A percentile compares a stretch with the other conserved stretches of the same genome.
Conservation (phyloP, 139 green algal genomes). For the Klebsormidium nitens region DNA sequence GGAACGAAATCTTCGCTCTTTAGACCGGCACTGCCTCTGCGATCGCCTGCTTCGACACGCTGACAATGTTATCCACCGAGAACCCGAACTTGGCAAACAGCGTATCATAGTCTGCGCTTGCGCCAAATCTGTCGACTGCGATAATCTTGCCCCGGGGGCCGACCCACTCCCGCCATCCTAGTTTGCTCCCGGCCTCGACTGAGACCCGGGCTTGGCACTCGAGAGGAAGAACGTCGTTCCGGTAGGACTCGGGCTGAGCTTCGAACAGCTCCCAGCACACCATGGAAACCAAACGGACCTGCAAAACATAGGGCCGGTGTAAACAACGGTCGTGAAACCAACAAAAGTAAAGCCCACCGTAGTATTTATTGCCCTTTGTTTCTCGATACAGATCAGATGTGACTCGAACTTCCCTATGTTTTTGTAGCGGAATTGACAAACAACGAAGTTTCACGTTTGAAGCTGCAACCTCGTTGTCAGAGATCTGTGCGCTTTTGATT, state of each 20-base stretch:
- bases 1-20: no score
- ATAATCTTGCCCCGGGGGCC: slow-evolving; percentile 68
- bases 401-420: no score
- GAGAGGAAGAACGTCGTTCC: slow-evolving; percentile 58
- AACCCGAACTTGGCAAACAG: slow-evolving; percentile 97
- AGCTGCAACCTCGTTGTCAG: no score
- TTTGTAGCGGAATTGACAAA: no score
- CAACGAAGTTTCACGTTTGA: no score
- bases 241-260: slow-evolving; percentile 66
- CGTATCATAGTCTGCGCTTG: slow-evolving; percentile 70
- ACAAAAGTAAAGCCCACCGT: no score
- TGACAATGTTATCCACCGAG: slow-evolving; percentile 69
- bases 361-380: no score
- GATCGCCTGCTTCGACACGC: slow-evolving; percentile 63
- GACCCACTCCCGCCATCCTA: slow-evolving; percentile 81
- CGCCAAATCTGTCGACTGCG: slow-evolving; percentile 87
- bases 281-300: slow-evolving; percentile 91
- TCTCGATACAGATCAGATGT: no score
- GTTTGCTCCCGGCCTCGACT: slow-evolving; percentile 79
- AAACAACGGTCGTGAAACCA: no score
- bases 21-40: no score
- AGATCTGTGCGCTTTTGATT: no score
- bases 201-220: slow-evolving; percentile 70
- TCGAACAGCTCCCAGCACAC: slow-evolving; percentile 95
- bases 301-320: no score